Conservation (phyloP, 768 basidiomycete species). For the Pleurotus pulmonarius region DNA sequence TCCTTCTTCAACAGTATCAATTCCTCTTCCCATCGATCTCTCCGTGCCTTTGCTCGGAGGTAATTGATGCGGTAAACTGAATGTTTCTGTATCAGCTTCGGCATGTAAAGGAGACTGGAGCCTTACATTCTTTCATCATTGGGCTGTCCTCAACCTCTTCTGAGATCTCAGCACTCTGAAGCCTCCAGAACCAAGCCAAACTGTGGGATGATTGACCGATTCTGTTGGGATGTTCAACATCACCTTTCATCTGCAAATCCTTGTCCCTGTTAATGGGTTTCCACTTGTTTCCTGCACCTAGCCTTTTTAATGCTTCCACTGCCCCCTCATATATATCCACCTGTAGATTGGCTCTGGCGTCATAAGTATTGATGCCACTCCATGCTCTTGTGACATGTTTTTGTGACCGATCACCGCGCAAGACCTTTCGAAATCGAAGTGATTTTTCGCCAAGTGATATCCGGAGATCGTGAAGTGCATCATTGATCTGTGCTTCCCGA, state of each 20-base stretch:
- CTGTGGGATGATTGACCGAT: not conserved
- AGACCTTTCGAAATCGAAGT: not conserved
- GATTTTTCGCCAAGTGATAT: slow-evolving; percentile 1
- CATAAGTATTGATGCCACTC: not conserved
- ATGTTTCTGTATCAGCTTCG: not conserved
- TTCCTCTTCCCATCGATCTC: slow-evolving; percentile 16
- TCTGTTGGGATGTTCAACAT: not conserved
- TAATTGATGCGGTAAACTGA: slow-evolving; percentile 12
- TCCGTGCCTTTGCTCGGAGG: slow-evolving; percentile 14
- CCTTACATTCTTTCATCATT: slow-evolving; percentile 8
- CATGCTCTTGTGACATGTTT: not conserved
- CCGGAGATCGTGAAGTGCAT: slow-evolving; percentile 16
- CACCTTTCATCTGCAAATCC: slow-evolving; percentile 5
- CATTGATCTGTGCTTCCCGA: slow-evolving; percentile 12
- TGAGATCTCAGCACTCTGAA: not conserved
- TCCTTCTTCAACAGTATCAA: slow-evolving; percentile 12
- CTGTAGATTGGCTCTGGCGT: not conserved
- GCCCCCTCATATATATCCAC: slow-evolving; percentile 2
- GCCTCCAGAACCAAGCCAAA: slow-evolving; percentile 9
- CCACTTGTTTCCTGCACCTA: not conserved
- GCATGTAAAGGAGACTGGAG: not conserved
- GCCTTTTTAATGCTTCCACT: not conserved
- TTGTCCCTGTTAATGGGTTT: not conserved
- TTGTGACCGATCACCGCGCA: not conserved
- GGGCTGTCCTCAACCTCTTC: not conserved